Conservation (phyloP, 768 basidiomycete species). For the Rhizopogon vesiculosus region DNA sequence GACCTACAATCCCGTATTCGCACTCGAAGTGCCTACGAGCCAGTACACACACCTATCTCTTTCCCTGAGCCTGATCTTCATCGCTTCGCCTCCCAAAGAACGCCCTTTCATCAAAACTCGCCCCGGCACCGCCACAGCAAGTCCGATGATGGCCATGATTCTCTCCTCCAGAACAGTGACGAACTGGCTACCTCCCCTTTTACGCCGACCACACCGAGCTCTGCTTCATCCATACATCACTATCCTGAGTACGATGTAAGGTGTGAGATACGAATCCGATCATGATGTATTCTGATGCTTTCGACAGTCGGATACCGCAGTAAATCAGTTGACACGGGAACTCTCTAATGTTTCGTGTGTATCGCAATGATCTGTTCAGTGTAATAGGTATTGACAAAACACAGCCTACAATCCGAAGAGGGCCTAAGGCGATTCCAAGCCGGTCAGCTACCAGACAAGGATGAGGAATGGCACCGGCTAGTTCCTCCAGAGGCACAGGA, state of each 20-base stretch:
- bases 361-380: background rate
- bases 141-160: slow-evolving; percentile 29
- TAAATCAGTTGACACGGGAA: slow-evolving; percentile 28
- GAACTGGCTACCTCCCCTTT: slow-evolving; percentile 23
- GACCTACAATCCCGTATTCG: slow-evolving; percentile 28
- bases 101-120: slow-evolving; percentile 19
- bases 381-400: slow-evolving; percentile 3
- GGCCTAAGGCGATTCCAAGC: slow-evolving; percentile 63
- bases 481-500: slow-evolving; percentile 70
- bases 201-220: slow-evolving; percentile 32
- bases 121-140: slow-evolving; percentile 34
- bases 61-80: slow-evolving; percentile 53
- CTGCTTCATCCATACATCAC: slow-evolving; percentile 18
- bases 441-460: slow-evolving; percentile 56
- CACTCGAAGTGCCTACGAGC: slow-evolving; percentile 33
- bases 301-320: slow-evolving; percentile 20
- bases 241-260: slow-evolving; percentile 35
- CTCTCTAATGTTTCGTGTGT: slow-evolving; percentile 38
- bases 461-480: slow-evolving; percentile 81
- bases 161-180: slow-evolving; percentile 9
- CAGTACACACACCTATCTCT: slow-evolving; percentile 22
- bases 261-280: slow-evolving; percentile 5
- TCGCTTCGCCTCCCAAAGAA: slow-evolving; percentile 38
- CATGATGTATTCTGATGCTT: slow-evolving; percentile 14
- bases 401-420: slow-evolving; percentile 60